Evolutionary conservation across 2,329 filamentous ascomycete species (phyloP), one percentile per base, ranked within the genome.

Genomic region (Ophiostoma triangulosporum): DNA sequence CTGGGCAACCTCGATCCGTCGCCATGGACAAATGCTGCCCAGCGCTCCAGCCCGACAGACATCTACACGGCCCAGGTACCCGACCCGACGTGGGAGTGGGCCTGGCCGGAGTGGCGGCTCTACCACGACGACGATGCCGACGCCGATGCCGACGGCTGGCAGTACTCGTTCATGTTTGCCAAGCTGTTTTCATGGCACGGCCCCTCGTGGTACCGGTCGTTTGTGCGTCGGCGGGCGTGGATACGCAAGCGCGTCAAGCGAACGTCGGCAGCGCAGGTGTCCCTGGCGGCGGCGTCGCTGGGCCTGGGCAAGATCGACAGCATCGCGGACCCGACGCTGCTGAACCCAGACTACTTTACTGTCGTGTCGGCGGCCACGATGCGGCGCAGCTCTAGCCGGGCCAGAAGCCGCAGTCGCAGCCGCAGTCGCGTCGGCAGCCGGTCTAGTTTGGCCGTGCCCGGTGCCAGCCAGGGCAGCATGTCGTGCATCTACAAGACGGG

Each of bases 61-160:
- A 94, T 91, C 57, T 79, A 83, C 56, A 96, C 88, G 56, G 89
- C 91, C 0, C 90, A 96, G 66, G 80, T 95, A 1, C 93, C 93
- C 0, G 93, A 98, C 64, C 93, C 93, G 6, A 88, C 84, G 57
- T 98, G 93, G 93, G 82, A 88, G 64, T 98, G 93, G 93, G 81
- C 70, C 1, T 84, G 80, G 79, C 73, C 78, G 2, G 78, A 80
- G 51, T 84, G 81, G 81, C 73, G 70, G 27, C 63, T 84, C 60
- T 76, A 79, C 56, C 71, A 88, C 77, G 88, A 91, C 72, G 78
- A 84, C 56, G 81, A 17, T 3, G 36, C 29, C 8, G 20, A 86
- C 24, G 48, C 50, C 11, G 93, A 97, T 62, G 84, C 91, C 57
- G 86, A 91, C 58, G 93, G 93, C 3, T 98, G 93, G 93, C 85